A percentile compares a stretch with the other conserved stretches of the same genome.
Conservation (phyloP, 345 rosid genomes). For the Citrus mangshanensis region DNA sequence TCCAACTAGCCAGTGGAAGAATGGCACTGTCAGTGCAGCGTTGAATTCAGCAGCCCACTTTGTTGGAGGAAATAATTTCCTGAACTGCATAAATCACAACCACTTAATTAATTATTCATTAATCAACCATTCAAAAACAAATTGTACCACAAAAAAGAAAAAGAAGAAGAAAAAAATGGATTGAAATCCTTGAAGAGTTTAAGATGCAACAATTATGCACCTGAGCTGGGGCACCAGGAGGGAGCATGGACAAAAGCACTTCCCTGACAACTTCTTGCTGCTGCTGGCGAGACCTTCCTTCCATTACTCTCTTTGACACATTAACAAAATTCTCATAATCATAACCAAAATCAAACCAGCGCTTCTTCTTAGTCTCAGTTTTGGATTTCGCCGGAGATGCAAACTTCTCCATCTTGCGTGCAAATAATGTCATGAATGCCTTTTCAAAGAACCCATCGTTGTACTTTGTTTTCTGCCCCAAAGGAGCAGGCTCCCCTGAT, state of each 20-base stretch:
- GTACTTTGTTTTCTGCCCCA: slow-evolving; percentile 86
- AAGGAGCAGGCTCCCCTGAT: slow-evolving; percentile 75
- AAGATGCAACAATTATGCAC: slow-evolving; percentile 21
- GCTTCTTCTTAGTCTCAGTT: slow-evolving; percentile 26
- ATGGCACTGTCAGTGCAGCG: slow-evolving; percentile 90
- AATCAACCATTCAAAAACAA: background rate
- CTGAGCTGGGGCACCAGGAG: slow-evolving; percentile 94
- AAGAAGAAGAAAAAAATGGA: background rate
- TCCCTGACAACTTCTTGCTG: slow-evolving; percentile 89
- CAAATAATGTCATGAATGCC: slow-evolving; percentile 81
- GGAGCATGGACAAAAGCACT: slow-evolving; percentile 90
- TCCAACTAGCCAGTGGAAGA: slow-evolving; percentile 94
- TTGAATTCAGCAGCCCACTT: slow-evolving; percentile 97
- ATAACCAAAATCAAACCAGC: slow-evolving; percentile 50
- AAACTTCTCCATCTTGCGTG: slow-evolving; percentile 86
- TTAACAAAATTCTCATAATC: slow-evolving; percentile 85
- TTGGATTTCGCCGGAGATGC: slow-evolving; percentile 34
- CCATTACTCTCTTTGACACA: slow-evolving; percentile 81
- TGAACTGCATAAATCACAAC: slow-evolving; percentile 46
- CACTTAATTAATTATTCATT: background rate
- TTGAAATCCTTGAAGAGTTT: background rate
- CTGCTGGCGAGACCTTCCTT: slow-evolving; percentile 64
- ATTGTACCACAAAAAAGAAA: no score
- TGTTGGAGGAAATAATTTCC: slow-evolving; percentile 88
- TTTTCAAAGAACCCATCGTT: slow-evolving; percentile 71